phyloP scores from a whole-genome alignment of 768 basidiomycete species.

The Mycena pura region DNA sequence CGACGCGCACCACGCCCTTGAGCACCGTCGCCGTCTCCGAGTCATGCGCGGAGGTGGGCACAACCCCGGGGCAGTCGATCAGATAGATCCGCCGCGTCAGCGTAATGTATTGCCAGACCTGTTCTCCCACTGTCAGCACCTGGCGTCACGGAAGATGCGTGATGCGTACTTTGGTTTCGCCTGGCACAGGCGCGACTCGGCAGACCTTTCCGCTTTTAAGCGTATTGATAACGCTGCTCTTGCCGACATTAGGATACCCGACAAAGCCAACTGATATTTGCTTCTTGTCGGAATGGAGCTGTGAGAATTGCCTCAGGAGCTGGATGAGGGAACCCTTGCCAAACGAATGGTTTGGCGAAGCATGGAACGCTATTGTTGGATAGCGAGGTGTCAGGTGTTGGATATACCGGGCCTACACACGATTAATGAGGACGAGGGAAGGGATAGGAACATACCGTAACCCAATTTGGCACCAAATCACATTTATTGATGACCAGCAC shows the following conservation, averaged over 20 bases:
- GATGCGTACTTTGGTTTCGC: conserved; percentile 84
- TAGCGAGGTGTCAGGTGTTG: conserved; percentile 93
- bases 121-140: not conserved
- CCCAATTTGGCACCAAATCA: conserved; percentile 98
- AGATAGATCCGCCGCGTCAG: conserved; percentile 96
- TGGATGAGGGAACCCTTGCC: conserved; percentile 99
- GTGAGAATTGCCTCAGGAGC: conserved; percentile 94
- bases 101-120: conserved; percentile 99
- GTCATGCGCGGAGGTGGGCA: conserved; percentile 91
- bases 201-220: conserved; percentile 98
- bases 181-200: conserved; percentile 93
- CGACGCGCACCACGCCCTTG: conserved; percentile 96
- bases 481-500: conserved; percentile 98
- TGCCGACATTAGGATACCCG: conserved; percentile 98
- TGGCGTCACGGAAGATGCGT: not conserved
- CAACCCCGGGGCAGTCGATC: conserved; percentile 99
- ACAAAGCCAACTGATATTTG: conserved; percentile 98
- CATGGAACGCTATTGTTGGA: conserved; percentile 98
- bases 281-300: conserved; percentile 97
- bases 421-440: conserved; percentile 1
- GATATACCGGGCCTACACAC: conserved; percentile 86
- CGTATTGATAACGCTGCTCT: conserved; percentile 97
- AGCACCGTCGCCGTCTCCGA: conserved; percentile 90
- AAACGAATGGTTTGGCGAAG: conserved; percentile 98
- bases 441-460: conserved; percentile 71